Base-by-base conservation (phyloP, 2,329 filamentous ascomycete genomes). In the Trichoderma sp. region DNA sequence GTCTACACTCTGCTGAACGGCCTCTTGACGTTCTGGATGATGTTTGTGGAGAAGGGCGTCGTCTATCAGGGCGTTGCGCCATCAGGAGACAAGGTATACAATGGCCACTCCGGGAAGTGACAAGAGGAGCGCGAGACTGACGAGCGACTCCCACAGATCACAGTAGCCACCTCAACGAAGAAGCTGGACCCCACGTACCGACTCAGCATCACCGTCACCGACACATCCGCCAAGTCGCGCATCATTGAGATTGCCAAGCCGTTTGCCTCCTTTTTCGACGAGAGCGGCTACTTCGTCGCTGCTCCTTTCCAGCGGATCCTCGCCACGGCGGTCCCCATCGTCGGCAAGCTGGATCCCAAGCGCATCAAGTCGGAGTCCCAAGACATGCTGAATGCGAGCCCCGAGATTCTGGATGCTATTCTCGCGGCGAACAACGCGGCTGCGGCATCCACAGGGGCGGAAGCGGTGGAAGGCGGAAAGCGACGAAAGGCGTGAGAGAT, bases 131-230 rank as follows among this genome's bases (percentile, higher is more conserved):
- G 44, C 52, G 34, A 26, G 14, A 47, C 67, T 74, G 69, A 72
- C 67, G 61, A 4, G 6, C n/a, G 7, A 30, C 19, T 26, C 50
- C 9, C 14, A 24, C 69, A 95, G 89, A 84, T 97, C 74, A 85
- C 85, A 17, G 88, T 98, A 70, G 82, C 85, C 2, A 91, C 88
- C 45, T 85, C 84, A 1, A 88, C 87, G 0, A 89, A 90, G 73
- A 97, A 97, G 76, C 87, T 93, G 77, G 85, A 89, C 45, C 92
- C 93, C 0, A 84, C 88, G 51, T 99, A 99, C 81, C 85, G 90
- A 73, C 79, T 97, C 67, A 87, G 84, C 50, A 82, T 97, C 59
- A 83, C 81, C 54, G 78, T 87, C 63, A 81, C 80, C 43, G 56
- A 71, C 58, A 79, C 77, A 66, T 72, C 74, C 44, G 75, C 74